phyloP scores from a whole-genome alignment of 805 yeast genomes.

The Ogataea philodendri region DNA sequence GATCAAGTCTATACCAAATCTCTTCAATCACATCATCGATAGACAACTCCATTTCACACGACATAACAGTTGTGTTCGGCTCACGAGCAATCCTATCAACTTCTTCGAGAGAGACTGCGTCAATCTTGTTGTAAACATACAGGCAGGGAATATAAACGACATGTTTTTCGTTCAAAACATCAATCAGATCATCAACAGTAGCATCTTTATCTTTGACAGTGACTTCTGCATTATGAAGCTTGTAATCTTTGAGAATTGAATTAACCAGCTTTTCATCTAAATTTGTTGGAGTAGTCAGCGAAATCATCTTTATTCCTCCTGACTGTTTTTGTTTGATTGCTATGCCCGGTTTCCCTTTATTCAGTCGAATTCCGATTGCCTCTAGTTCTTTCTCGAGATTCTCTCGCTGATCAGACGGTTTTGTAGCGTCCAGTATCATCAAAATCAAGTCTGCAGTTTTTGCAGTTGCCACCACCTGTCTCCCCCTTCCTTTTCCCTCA shows the following conservation, averaged over 20 bases:
- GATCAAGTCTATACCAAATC: conserved; percentile 84
- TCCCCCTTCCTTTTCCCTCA: conserved; percentile 96
- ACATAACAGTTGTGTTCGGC: conserved; percentile 91
- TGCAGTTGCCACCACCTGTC: conserved; percentile 95
- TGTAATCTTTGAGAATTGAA: conserved; percentile 78
- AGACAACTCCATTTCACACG: conserved; percentile 87
- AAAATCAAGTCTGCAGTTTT: conserved; percentile 89
- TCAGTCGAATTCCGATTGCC: conserved; percentile 88
- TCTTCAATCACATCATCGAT: conserved; percentile 85
- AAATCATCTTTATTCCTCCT: conserved; percentile 87
- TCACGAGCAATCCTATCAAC: conserved; percentile 88
- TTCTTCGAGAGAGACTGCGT: conserved; percentile 92
- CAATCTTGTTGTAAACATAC: conserved; percentile 92
- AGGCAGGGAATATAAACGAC: conserved; percentile 87
- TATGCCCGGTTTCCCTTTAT: conserved; percentile 78
- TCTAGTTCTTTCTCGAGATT: conserved; percentile 88
- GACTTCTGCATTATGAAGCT: conserved; percentile 91
- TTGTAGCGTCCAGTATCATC: conserved; percentile 95
- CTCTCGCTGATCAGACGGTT: conserved; percentile 83
- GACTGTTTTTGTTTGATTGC: conserved; percentile 75
- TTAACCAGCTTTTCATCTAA: conserved; percentile 78
- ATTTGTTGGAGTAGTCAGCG: conserved; percentile 76
- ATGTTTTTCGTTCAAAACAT: conserved; percentile 82
- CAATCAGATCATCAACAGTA: conserved; percentile 91
- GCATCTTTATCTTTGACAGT: conserved; percentile 83